Base-by-base conservation (phyloP, 192 early-diverging fungal genomes). In the Helicostylum pulchrum region DNA sequence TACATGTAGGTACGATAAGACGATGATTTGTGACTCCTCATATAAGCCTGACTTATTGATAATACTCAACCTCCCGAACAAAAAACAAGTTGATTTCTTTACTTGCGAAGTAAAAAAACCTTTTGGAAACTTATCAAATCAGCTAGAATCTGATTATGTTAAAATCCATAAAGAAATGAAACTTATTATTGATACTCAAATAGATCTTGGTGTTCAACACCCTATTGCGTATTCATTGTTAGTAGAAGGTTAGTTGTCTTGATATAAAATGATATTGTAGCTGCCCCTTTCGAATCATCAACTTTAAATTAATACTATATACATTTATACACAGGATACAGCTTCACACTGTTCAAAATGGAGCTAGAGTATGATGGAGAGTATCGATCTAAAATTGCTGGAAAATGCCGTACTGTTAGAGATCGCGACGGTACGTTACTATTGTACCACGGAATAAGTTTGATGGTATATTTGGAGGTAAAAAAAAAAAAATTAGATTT, bases 31-130 rank as follows among this genome's bases (percentile, higher is more conserved):
- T n/a, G 45, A 11, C 45, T 46, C 45, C 45, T 46, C 9, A 15
- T 46, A 46, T 46, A 46, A n/a, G 45, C 45, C 45, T 15, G 45
- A 46, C n/a, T 46, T 46, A 46, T 46, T 46, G 45, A 46, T n/a
- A 15, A 46, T 15, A 11, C 45, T 46, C n/a, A 46, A 46, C 45
- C 45, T 46, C n/a, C 45, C 45, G 9, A 46, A 46, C n/a, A 46
- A 46, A 46, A 46, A 46, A 46, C 45, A 46, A n/a, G n/a, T 46
- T 46, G 45, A 46, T 46, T 46, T 46, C n/a, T 46, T 46, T 46
- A 46, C 45, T 46, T n/a, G 45, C 45, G n/a, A 46, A 46, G 45
- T 46, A 46, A 46, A 46, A 46, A 46, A 46, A 46, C 9, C 45
- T 2, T 46, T 15, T 10, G 45, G 45, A n/a, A 46, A 46, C 45